Evolutionary conservation across 805 yeast species (phyloP).

Genomic region (Komagataella pastoris): DNA sequence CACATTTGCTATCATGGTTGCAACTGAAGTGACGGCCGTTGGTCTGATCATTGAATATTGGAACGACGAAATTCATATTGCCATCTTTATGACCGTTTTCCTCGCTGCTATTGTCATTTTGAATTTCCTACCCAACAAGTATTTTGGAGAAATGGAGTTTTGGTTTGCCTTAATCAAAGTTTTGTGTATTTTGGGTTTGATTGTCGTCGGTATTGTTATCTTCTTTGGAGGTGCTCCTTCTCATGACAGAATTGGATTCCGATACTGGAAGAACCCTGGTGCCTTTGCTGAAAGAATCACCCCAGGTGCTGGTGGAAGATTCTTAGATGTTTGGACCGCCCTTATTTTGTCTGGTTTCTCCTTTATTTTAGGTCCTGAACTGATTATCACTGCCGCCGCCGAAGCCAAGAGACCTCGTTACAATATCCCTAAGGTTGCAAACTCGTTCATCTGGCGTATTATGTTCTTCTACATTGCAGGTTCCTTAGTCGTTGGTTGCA

Average conservation of each 20-base stretch:
- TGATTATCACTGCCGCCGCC: slow-evolving; percentile 43
- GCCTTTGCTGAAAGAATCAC: slow-evolving; percentile 24
- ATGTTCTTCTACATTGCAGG: slow-evolving; percentile 46
- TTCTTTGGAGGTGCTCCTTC: slow-evolving; percentile 56
- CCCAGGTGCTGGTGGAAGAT: slow-evolving; percentile 43
- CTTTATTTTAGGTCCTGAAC: slow-evolving; percentile 50
- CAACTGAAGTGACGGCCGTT: slow-evolving; percentile 56
- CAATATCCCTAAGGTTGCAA: slow-evolving; percentile 49
- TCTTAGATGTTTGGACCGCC: slow-evolving; percentile 50
- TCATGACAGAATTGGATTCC: slow-evolving; percentile 8
- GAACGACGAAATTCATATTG: slow-evolving; percentile 40
- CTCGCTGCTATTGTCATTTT: slow-evolving; percentile 30
- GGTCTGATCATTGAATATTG: slow-evolving; percentile 48
- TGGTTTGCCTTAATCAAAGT: slow-evolving; percentile 59
- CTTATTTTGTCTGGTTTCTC: slow-evolving; percentile 56
- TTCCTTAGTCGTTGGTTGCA: slow-evolving; percentile 43
- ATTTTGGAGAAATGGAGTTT: slow-evolving; percentile 41
- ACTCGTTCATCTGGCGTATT: slow-evolving; percentile 47
- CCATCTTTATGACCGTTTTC: slow-evolving; percentile 46
- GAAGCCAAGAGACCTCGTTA: slow-evolving; percentile 48
- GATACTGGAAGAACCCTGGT: slow-evolving; percentile 16
- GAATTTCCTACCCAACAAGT: slow-evolving; percentile 37
- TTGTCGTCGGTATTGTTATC: slow-evolving; percentile 40
- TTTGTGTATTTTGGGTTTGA: slow-evolving; percentile 47
- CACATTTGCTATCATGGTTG: slow-evolving; percentile 36